Conservation (phyloP, 108 stramenopile species). For the Thalassiosira profunda region DNA sequence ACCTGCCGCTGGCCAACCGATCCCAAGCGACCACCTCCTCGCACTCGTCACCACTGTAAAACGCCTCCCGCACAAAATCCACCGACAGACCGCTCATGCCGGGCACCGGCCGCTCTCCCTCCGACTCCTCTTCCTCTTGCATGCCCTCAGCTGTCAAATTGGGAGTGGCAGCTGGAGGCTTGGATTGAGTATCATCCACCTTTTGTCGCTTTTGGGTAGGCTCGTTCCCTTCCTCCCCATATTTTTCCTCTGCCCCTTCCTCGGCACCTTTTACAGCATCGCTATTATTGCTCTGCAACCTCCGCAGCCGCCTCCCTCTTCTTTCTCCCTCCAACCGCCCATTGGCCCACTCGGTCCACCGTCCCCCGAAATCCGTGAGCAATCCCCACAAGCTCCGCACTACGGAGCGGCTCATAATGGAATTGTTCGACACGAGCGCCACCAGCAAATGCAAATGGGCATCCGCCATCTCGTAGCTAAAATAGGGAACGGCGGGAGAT, state of each 20-base stretch:
- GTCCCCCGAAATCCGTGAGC: slow-evolving; percentile 30
- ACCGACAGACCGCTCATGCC: slow-evolving; percentile 50
- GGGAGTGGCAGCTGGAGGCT: background rate
- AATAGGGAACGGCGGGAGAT: slow-evolving; percentile 22
- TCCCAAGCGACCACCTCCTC: slow-evolving; percentile 34
- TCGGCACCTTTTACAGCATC: no score
- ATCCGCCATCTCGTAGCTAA: slow-evolving; percentile 43
- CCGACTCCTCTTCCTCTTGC: slow-evolving; percentile 8
- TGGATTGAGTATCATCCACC: background rate
- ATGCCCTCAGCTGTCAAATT: background rate
- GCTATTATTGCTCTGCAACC: background rate
- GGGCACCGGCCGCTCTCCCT: slow-evolving; percentile 31
- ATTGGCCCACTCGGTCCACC: no score
- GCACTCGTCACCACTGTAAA: no score
- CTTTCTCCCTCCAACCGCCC: slow-evolving; percentile 15
- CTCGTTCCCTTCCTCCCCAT: background rate
- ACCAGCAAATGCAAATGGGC: slow-evolving; percentile 46
- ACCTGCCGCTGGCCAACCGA: slow-evolving; percentile 36
- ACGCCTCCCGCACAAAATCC: slow-evolving; percentile 33
- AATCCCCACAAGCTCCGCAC: slow-evolving; percentile 35
- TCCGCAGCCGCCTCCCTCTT: slow-evolving; percentile 1
- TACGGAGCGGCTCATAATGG: slow-evolving; percentile 29
- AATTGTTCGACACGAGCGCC: slow-evolving; percentile 34
- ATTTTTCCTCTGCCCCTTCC: slow-evolving; percentile 6
- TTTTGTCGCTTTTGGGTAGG: slow-evolving; percentile 13